Evolutionary conservation across 2,329 filamentous ascomycete species (phyloP).

Genomic region (Aspergillus eucalypticola): DNA sequence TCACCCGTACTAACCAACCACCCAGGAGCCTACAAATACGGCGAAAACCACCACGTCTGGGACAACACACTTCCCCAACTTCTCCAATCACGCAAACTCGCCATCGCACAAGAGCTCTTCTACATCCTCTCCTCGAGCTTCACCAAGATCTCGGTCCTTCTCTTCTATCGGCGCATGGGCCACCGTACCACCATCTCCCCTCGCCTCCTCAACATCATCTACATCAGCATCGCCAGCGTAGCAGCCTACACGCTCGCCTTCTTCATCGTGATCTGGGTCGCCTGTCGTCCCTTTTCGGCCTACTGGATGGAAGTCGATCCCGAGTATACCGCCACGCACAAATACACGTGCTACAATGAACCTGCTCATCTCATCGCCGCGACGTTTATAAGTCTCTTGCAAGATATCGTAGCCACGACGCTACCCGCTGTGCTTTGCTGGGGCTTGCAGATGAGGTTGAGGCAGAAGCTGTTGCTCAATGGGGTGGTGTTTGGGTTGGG

Average conservation of each 20-base stretch:
- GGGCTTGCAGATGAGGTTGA: conserved; percentile 4
- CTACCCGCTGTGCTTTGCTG: conserved; percentile 5
- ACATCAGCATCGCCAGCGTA: conserved; percentile 9
- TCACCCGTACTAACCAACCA: not conserved
- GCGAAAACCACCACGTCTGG: conserved; percentile 12
- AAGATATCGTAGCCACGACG: conserved; percentile 9
- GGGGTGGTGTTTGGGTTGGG: conserved; percentile 6
- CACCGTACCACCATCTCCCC: conserved; percentile 8
- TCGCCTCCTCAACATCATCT: conserved; percentile 4
- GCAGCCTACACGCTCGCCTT: conserved; percentile 10
- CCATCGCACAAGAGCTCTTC: not conserved
- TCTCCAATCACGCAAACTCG: conserved; percentile 4
- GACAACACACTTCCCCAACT: conserved; percentile 5
- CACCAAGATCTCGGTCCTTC: conserved; percentile 2
- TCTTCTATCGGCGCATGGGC: conserved; percentile 14
- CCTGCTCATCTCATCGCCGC: conserved; percentile 7
- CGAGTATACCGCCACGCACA: not conserved
- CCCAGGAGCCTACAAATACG: conserved; percentile 2
- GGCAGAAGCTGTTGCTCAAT: conserved; percentile 8
- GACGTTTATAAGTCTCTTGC: conserved; percentile 4
- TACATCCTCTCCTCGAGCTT: conserved; percentile 7
- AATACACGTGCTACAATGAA: conserved; percentile 8
- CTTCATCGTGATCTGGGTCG: conserved; percentile 7
- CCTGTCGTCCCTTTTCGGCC: conserved; percentile 5
- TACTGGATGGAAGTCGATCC: conserved; percentile 12